phyloP scores from a whole-genome alignment of 2,329 filamentous ascomycete species.

The Fusarium nanum region DNA sequence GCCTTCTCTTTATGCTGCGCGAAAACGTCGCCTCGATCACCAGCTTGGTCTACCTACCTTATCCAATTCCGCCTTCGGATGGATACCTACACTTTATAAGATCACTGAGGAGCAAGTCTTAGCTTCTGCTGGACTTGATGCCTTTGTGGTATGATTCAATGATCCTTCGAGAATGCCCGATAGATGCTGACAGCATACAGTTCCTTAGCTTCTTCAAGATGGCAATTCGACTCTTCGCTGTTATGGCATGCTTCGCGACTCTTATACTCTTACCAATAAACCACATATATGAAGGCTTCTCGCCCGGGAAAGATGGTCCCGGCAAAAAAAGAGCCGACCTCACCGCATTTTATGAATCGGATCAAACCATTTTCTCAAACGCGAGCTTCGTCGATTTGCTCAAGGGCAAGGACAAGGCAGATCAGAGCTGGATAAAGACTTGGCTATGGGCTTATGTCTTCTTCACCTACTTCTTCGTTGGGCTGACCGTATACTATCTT shows the following conservation, averaged over 20 bases:
- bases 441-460: slow-evolving; percentile 93
- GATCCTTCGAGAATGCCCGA: background rate
- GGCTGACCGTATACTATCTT: slow-evolving; percentile 83
- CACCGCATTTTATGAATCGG: slow-evolving; percentile 8
- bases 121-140: slow-evolving; percentile 90
- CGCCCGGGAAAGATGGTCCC: background rate
- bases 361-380: slow-evolving; percentile 30
- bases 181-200: slow-evolving; percentile 48
- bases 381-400: slow-evolving; percentile 26
- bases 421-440: slow-evolving; percentile 49
- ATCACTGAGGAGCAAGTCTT: slow-evolving; percentile 92
- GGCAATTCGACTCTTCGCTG: slow-evolving; percentile 83
- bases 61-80: slow-evolving; percentile 87
- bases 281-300: slow-evolving; percentile 61
- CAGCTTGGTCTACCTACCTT: slow-evolving; percentile 76
- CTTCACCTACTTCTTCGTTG: slow-evolving; percentile 95
- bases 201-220: slow-evolving; percentile 97
- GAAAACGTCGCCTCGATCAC: slow-evolving; percentile 77
- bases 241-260: slow-evolving; percentile 84
- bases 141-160: slow-evolving; percentile 77
- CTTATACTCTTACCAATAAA: slow-evolving; percentile 89
- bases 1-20: slow-evolving; percentile 89
- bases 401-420: slow-evolving; percentile 50
- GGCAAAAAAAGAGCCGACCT: background rate
- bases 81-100: slow-evolving; percentile 86